phyloP scores from a whole-genome alignment of 305 asterid species.

The Solanum chacoense region DNA sequence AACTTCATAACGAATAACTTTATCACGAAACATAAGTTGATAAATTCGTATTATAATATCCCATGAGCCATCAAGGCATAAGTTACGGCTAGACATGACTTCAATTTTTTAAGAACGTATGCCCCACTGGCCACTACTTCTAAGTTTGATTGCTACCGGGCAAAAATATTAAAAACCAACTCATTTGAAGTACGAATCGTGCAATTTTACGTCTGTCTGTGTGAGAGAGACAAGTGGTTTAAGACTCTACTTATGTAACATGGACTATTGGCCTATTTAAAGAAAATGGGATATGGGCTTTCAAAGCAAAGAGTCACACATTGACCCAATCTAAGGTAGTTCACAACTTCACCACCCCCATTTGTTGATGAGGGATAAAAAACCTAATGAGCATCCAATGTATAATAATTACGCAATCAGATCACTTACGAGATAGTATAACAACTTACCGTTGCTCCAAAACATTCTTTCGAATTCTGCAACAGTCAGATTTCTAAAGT shows the following conservation, averaged over 20 bases:
- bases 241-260: background rate
- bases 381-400: background rate
- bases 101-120: background rate
- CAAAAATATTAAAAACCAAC: background rate
- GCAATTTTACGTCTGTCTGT: background rate
- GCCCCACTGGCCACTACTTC: background rate
- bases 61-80: background rate
- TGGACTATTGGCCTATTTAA: background rate
- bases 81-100: background rate
- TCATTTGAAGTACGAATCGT: background rate
- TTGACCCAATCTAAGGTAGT: background rate
- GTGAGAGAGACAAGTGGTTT: background rate
- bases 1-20: background rate
- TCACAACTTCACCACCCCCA: background rate
- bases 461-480: background rate
- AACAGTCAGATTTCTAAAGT: background rate
- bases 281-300: background rate
- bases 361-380: background rate
- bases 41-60: background rate
- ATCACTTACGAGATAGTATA: background rate
- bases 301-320: background rate
- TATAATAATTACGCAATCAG: background rate
- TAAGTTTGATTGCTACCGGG: background rate
- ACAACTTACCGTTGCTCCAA: background rate
- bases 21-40: background rate